phyloP scores from a whole-genome alignment of 1,139 yeast genomes.

The Geotrichum klebahnii region DNA sequence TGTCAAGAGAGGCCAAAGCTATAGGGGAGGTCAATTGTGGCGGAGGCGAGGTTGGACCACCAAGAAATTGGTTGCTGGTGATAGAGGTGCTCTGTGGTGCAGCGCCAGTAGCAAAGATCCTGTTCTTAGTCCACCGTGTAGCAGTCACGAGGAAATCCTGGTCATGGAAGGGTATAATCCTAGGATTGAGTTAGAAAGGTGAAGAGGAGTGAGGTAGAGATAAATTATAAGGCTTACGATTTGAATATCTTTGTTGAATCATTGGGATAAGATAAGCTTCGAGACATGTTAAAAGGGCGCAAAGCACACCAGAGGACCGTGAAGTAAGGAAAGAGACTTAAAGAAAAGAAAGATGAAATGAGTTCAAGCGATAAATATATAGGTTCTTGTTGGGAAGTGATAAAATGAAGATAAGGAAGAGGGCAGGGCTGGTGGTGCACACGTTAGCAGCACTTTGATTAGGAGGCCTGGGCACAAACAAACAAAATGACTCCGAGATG shows the following conservation, averaged over 20 bases:
- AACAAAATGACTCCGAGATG: too few species aligned
- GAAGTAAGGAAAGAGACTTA: background rate
- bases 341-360: background rate
- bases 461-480: too few species aligned
- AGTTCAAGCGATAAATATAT: background rate
- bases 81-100: background rate
- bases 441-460: too few species aligned
- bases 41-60: conserved; percentile 22
- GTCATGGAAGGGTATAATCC: conserved; percentile 28
- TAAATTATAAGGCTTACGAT: conserved; percentile 22
- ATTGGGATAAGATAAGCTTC: conserved; percentile 11
- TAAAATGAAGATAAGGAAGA: background rate
- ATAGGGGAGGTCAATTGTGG: conserved; percentile 18
- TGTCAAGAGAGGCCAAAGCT: conserved; percentile 12
- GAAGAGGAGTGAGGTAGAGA: background rate
- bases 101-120: conserved; percentile 24
- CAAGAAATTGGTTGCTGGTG: conserved; percentile 11
- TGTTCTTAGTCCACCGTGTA: conserved; percentile 32
- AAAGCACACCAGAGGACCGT: background rate
- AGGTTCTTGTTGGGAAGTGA: background rate
- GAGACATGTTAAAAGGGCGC: background rate
- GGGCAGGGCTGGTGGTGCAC: too few species aligned
- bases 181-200: conserved; percentile 9
- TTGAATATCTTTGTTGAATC: conserved; percentile 27
- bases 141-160: conserved; percentile 31